Evolutionary conservation across 2,329 filamentous ascomycete species (phyloP), one percentile per base, ranked within the genome.

Genomic region (Cladophialophora immunda): DNA sequence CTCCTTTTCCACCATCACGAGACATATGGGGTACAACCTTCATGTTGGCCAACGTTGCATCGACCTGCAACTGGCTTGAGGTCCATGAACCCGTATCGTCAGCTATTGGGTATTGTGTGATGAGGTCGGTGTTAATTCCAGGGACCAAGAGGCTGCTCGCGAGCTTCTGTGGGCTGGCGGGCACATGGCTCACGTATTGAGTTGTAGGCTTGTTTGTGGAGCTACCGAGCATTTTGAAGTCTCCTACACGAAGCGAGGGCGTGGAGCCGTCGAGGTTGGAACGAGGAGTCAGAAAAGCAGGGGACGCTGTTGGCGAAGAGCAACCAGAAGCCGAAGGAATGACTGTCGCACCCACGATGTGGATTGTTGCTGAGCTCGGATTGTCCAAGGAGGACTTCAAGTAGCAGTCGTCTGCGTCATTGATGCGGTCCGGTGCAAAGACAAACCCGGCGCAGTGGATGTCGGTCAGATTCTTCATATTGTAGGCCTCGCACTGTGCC

Each of bases 1-100:
- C 75, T 17, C 75, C 75, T 69, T 74, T 74, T 47, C 75, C 75
- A 30, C 75, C 75, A 62, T 77, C 75, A 57, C 75, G 71, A 19
- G 74, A 74, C 22, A 77, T 56, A 50, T 73, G 75, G 60, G 75
- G 75, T 15, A 63, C 69, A 2, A 69, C 66, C 34, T 63, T 70
- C 69, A 72, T 69, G 25, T 63, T 36, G 19, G 65, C 54, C n/a
- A 71, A 45, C 29, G 41, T 32, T 3, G 45, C 13, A 19, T 64
- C 65, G 63, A 34, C 70, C 22, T 59, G 72, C 50, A 74, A 61
- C 5, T 58, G 32, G 38, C 52, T 45, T 25, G 61, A 62, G 30
- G 58, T 66, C 67, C 69, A 72, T 32, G 67, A 57, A 6, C 75
- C 75, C 13, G 75, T 75, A 47, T 74, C 71, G 29, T 52, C 34